Conservation (phyloP, 1,139 yeast species). For the Nakaseomyces bracarensis region DNA sequence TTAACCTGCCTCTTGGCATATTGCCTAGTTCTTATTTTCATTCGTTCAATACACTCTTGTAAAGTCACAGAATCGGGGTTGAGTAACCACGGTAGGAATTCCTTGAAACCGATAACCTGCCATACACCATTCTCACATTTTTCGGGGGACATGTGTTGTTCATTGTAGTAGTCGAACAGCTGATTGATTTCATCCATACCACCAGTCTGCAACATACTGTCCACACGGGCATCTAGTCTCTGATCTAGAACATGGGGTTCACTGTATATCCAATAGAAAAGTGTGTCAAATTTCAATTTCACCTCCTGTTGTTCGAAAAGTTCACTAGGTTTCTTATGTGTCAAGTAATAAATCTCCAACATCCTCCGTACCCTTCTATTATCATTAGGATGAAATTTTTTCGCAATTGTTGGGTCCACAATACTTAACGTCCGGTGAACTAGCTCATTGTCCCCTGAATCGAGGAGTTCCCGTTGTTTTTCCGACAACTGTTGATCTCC, state of each 20-base stretch:
- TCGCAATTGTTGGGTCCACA: constrained; percentile 65
- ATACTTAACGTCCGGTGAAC: constrained; percentile 42
- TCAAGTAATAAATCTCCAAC: constrained; percentile 63
- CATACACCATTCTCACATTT: constrained; percentile 70
- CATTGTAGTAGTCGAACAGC: constrained; percentile 41
- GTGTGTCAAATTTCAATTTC: constrained; percentile 53
- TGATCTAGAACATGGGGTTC: constrained; percentile 50
- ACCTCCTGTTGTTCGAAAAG: constrained; percentile 57
- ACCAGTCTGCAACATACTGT: constrained; percentile 63
- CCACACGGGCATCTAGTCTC: constrained; percentile 72
- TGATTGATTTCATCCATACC: constrained; percentile 63
- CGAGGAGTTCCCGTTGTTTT: constrained; percentile 42
- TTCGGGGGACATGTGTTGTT: constrained; percentile 23
- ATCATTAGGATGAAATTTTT: constrained; percentile 89
- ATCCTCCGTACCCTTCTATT: constrained; percentile 70
- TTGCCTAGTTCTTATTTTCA: constrained; percentile 79
- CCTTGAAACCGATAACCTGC: constrained; percentile 96
- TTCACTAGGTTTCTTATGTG: constrained; percentile 63
- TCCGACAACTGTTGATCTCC: too few relatives aligned
- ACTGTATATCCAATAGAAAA: constrained; percentile 79
- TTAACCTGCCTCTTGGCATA: constrained; percentile 88
- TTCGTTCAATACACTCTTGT: constrained; percentile 49
- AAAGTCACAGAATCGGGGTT: constrained; percentile 29
- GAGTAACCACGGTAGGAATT: constrained; percentile 73
- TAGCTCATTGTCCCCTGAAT: constrained; percentile 46